Evolutionary conservation across 345 rosid species (phyloP).

Genomic region (Populus ilicifolia): DNA sequence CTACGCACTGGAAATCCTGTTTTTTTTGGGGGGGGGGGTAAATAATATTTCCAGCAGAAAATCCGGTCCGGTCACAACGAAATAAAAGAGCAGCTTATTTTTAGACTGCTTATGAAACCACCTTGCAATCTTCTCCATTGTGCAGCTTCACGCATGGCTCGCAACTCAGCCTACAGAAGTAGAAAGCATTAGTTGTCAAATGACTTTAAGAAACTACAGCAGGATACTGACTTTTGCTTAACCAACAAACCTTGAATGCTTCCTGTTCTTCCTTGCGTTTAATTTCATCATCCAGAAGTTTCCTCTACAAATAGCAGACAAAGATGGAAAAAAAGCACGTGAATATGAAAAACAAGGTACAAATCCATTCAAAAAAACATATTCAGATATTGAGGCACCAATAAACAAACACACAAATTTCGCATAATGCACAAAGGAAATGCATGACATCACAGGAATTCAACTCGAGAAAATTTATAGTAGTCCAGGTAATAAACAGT

Average conservation of each 20-base stretch:
- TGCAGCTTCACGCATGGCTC: slow-evolving; percentile 90
- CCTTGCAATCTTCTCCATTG: slow-evolving; percentile 94
- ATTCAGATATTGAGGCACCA: neutral
- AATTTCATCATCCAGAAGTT: slow-evolving; percentile 81
- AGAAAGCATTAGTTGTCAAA: slow-evolving; percentile 10
- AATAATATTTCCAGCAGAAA: no score
- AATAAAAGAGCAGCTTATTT: neutral
- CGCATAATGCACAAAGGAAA: neutral
- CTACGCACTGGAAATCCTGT: no score
- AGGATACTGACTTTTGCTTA: neutral
- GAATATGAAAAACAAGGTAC: neutral
- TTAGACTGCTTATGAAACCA: neutral
- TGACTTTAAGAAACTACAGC: slow-evolving; percentile 8
- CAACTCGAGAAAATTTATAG: neutral
- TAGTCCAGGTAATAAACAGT: neutral
- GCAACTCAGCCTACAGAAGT: slow-evolving; percentile 57
- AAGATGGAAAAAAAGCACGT: neutral
- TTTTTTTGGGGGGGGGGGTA: no score
- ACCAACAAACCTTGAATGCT: slow-evolving; percentile 65
- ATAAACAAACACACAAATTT: neutral
- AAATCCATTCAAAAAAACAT: neutral
- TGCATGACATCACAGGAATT: neutral
- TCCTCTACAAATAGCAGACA: slow-evolving; percentile 50
- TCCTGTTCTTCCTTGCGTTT: slow-evolving; percentile 85
- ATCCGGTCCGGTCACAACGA: neutral